Conservation (phyloP, 2,329 filamentous ascomycete species). For the Ophiostoma quercus region DNA sequence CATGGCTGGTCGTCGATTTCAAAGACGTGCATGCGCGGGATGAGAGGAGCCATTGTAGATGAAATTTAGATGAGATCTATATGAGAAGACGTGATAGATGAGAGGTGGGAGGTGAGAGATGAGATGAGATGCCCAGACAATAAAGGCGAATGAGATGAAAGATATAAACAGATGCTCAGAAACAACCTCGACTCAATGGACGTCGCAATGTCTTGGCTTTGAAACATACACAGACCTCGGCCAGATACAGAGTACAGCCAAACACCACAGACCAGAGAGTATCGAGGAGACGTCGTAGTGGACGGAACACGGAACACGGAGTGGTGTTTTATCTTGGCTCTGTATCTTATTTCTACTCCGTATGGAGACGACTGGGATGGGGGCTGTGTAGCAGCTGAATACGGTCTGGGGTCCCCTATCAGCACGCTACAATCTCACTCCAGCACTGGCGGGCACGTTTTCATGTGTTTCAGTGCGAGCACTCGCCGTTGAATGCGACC, state of each 20-base stretch:
- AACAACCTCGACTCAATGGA: no score
- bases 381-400: neutral
- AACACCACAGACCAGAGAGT: neutral
- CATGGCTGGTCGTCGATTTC: conserved; percentile 64
- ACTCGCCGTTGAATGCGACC: neutral
- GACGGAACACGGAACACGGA: conserved; percentile 8
- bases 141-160: neutral
- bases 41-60: conserved; percentile 25
- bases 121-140: neutral
- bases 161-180: neutral
- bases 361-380: conserved; percentile 4
- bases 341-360: neutral
- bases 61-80: neutral
- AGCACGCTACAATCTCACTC: neutral
- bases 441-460: neutral
- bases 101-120: neutral
- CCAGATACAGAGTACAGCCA: neutral
- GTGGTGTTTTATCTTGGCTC: neutral
- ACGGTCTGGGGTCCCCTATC: neutral
- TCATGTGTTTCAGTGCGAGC: conserved; percentile 1
- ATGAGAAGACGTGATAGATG: neutral
- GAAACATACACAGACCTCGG: conserved; percentile 10
- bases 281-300: neutral
- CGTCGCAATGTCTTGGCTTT: conserved; percentile 9
- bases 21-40: conserved; percentile 57